Conservation (phyloP, 169 alveolate genomes). For the Plasmodium chabaudi region DNA sequence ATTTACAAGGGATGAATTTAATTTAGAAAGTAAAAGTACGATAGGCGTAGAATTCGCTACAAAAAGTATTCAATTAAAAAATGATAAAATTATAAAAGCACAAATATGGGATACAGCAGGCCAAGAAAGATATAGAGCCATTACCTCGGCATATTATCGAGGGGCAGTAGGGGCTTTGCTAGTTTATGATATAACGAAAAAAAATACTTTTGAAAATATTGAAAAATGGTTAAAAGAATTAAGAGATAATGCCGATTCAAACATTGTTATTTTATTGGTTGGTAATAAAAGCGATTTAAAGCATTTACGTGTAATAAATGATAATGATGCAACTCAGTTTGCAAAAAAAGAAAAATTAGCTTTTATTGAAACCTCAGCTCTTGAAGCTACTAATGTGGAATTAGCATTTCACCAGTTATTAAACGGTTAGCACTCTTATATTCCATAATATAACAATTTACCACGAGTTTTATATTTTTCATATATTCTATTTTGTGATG, state of each 20-base stretch:
- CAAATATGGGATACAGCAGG: conserved; percentile 99
- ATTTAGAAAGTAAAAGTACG: conserved; percentile 96
- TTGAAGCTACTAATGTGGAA: conserved; percentile 96
- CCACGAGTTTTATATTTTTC: too few relatives aligned
- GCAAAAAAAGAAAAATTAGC: conserved; percentile 93
- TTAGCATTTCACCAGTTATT: conserved; percentile 89
- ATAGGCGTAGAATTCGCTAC: conserved; percentile 99
- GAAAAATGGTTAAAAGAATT: conserved; percentile 97
- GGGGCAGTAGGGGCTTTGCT: conserved; percentile 99
- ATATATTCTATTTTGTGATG: too few relatives aligned
- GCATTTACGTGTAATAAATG: conserved; percentile 90
- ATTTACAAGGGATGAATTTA: conserved; percentile 96
- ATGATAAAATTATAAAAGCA: conserved; percentile 95
- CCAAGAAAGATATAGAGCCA: conserved; percentile 99
- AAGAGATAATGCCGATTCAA: conserved; percentile 96
- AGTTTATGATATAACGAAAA: conserved; percentile 98
- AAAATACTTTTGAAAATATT: conserved; percentile 94
- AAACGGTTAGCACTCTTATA: conserved; percentile 45
- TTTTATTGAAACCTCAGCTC: conserved; percentile 97
- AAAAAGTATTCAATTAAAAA: conserved; percentile 89
- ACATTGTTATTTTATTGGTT: conserved; percentile 95
- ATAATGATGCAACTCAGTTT: conserved; percentile 93
- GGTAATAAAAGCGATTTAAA: conserved; percentile 98
- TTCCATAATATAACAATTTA: too few relatives aligned
- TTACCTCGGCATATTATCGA: conserved; percentile 98